phyloP scores from a whole-genome alignment of 768 basidiomycete genomes.

The Boletus pseudo-olivaceus region DNA sequence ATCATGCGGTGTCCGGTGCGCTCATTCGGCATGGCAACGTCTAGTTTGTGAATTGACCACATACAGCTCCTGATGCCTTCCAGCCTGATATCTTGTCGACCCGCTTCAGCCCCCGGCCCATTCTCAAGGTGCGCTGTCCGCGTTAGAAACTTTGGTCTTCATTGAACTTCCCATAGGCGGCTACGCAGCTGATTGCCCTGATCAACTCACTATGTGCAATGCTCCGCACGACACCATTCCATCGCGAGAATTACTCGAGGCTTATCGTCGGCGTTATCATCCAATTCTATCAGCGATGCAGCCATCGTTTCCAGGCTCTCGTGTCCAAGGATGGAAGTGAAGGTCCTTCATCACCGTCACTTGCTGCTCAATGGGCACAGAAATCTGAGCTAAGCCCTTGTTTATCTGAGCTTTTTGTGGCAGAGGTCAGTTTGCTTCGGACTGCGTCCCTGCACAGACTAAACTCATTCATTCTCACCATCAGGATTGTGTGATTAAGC shows the following conservation, averaged over 20 bases:
- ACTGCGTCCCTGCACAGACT: neutral
- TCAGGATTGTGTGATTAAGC: slow-evolving; percentile 44
- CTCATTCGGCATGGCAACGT: neutral
- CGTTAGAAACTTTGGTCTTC: neutral
- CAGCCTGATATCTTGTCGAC: slow-evolving; percentile 71
- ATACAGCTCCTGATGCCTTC: slow-evolving; percentile 78
- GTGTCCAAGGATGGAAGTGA: slow-evolving; percentile 43
- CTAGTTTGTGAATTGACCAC: slow-evolving; percentile 1
- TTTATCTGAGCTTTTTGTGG: slow-evolving; percentile 58
- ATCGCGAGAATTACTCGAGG: slow-evolving; percentile 91
- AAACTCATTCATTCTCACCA: neutral
- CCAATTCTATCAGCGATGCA: slow-evolving; percentile 94
- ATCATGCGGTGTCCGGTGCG: slow-evolving; percentile 76
- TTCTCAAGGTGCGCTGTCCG: slow-evolving; percentile 60
- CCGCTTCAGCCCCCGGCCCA: slow-evolving; percentile 63
- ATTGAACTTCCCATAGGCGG: slow-evolving; percentile 51
- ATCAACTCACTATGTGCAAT: slow-evolving; percentile 91
- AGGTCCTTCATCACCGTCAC: slow-evolving; percentile 45
- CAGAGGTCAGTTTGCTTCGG: slow-evolving; percentile 42
- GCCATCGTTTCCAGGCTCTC: slow-evolving; percentile 78
- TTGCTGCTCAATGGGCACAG: slow-evolving; percentile 83
- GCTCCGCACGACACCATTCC: slow-evolving; percentile 90
- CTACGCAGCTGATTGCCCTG: slow-evolving; percentile 79
- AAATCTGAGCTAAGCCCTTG: slow-evolving; percentile 72
- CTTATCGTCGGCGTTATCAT: slow-evolving; percentile 91